Evolutionary conservation across 2,329 filamentous ascomycete genomes (phyloP), one percentile per base, ranked within the genome.

Genomic region (Neocucurbitaria cava): DNA sequence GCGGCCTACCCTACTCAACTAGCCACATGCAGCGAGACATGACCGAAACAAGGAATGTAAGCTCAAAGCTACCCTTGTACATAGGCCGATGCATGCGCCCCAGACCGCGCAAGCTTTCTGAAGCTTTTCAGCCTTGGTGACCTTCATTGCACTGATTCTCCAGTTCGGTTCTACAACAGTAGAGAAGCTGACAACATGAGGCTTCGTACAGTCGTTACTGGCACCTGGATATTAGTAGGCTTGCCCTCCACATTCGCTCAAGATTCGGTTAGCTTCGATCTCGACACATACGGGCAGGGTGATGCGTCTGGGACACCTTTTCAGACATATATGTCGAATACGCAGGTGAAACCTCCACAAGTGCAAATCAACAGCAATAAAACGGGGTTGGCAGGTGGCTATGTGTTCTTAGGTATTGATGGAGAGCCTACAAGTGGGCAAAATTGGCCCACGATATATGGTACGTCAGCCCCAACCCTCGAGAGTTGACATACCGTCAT

Each of bases 361-460:
- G 38, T 65, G 20, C 60, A 57, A 9, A 59, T 65, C 51, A 63
- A 63, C 31, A 47, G 33, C 9, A 58, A 63, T 26, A 28, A 36
- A 18, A 44, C 59, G 4, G 57, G 51, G 31, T 33, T 60, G n/a
- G 57, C 54, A 17, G 20, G 43, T 7, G 63, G 62, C 1, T 55
- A 49, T 42, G 49, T 65, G 5, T 66, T 65, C 35, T 38, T 65
- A 3, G 59, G 52, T 1, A 51, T 66, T 21, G 42, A 61, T 33
- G 63, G 63, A 23, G 38, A 58, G 17, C 57, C 63, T 17, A 59
- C 59, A 2, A 65, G 61, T 24, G 49, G 35, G 6, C 63, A 66
- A 49, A 63, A 61, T 15, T 61, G 49, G 50, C 59, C 63, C n/a
- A 49, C 46, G 8, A 65, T 65, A 42, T 63, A 47, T 26, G 60